Evolutionary conservation across 2,329 filamentous ascomycete genomes (phyloP).

Genomic region (Fusarium humuli): DNA sequence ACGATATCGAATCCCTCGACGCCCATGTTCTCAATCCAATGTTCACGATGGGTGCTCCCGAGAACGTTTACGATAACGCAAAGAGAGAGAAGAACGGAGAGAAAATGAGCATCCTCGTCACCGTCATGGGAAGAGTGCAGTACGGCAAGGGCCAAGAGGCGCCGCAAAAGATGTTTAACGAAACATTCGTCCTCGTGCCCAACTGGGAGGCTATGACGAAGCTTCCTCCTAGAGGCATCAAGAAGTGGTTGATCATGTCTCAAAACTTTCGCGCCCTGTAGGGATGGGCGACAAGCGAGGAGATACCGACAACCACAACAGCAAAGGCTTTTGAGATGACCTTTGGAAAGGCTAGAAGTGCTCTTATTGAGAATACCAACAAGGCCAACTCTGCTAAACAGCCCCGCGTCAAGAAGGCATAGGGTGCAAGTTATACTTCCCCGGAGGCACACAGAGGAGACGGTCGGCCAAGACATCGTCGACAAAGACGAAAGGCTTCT

Average conservation of each 20-base stretch:
- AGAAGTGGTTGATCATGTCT: conserved; percentile 75
- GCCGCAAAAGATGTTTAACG: conserved; percentile 77
- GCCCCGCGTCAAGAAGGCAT: conserved; percentile 18
- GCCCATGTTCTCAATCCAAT: conserved; percentile 80
- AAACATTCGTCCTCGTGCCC: conserved; percentile 84
- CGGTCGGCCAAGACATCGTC: background rate
- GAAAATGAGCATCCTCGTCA: conserved; percentile 77
- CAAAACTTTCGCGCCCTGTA: conserved; percentile 75
- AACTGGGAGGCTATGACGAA: conserved; percentile 71
- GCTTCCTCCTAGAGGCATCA: conserved; percentile 65
- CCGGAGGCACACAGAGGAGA: background rate
- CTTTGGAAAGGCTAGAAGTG: background rate
- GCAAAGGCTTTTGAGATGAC: conserved; percentile 1
- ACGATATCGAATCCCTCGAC: conserved; percentile 81
- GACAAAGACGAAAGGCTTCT: background rate
- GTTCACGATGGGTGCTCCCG: conserved; percentile 68
- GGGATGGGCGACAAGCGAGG: conserved; percentile 17
- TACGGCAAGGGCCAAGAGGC: conserved; percentile 73
- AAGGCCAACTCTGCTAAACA: conserved; percentile 24
- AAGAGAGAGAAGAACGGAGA: conserved; percentile 63
- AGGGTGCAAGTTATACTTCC: conserved; percentile 1
- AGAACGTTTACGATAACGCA: conserved; percentile 55
- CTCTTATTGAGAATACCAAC: conserved; percentile 19
- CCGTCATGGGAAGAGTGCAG: conserved; percentile 77
- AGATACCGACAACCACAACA: conserved; percentile 16